Base-by-base conservation (phyloP, 2,329 filamentous ascomycete genomes). In the Pseudogymnoascus sp. region DNA sequence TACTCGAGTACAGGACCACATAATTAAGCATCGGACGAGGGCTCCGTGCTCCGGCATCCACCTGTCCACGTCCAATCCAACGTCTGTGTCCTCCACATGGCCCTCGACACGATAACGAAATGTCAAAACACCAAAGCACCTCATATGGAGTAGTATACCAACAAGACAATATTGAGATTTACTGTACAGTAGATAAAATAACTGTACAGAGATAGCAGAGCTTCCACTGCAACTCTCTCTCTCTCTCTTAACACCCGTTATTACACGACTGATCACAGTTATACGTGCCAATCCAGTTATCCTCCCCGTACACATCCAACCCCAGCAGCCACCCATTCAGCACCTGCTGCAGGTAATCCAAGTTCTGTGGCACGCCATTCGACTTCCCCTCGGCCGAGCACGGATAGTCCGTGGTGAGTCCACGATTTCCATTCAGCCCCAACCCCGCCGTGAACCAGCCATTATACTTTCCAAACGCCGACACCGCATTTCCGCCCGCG, bases 311-410 rank as follows among this genome's bases (percentile, higher is more conserved):
- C 25, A 53, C 58, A 62, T 75, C 68, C 61, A 71, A 61, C 2
- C 73, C 71, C 63, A 71, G 66, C 61, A 74, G 71, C 72, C 71
- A 74, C 6, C 72, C 71, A 63, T 75, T 74, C 41, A 75, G 62
- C 9, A 68, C 68, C 66, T 74, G 67, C 37, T 74, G 72, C 53
- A 75, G 59, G 33, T 73, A 74, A 65, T 74, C 69, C 58, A 75
- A 61, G 60, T 73, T 74, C 66, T 73, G 71, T 4, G 71, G 73
- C 11, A 62, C 59, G 1, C 72, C 72, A 59, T 71, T 67, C 0
- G 59, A 58, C 62, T 63, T 61, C 8, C 72, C 73, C 59, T 71
- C 69, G 3, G 59, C 57, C 2, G 66, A 70, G 62, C 69, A 71
- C 28, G 68, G 68, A 61, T 70, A 71, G 28, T 62, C 61, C 39